Base-by-base conservation (phyloP, 2,329 filamentous ascomycete species). In the Fusarium palustre region DNA sequence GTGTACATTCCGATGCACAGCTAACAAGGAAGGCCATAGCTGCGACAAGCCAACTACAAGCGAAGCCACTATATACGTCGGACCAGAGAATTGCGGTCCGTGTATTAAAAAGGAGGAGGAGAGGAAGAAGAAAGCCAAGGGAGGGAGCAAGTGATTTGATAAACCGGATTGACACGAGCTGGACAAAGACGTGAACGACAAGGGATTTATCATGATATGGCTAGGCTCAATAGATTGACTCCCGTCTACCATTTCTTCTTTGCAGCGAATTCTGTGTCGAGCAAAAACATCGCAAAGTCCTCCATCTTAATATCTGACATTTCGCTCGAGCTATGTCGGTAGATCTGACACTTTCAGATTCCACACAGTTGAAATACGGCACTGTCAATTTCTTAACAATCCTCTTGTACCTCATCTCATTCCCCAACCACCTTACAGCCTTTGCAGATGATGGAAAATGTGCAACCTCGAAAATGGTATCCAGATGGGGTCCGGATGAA, bases 101-200 rank as follows among this genome's bases (percentile, higher is more conserved):
- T 45, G 42, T 12, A 8, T 30, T 2, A 20, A 30, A 11, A 30
- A 30, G n/a, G 42, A 13, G 24, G 41, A 43, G 6, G 41, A 13
- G 24, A 45, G 6, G 24, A 45, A 30, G 24, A 13, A 8, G 24
- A 45, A 45, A 15, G 24, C 9, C 5, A 30, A 30, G 24, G 42
- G n/a, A 45, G 16, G 5, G n/a, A 11, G 18, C 18, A 30, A 30
- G 11, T 45, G 25, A 28, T 28, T n/a, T 3, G 18, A 15, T 12
- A 30, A 5, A 13, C 7, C 30, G 10, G 10, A n/a, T 4, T 16
- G 9, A 5, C 11, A 13, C 2, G 4, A 2, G 12, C 4, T 9
- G 6, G 43, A 13, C 15, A 15, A 30, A 6, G 10, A 20, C 18
- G 18, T 30, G 7, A 45, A 7, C 3, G 41, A 43, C 7, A 9